Evolutionary conservation across 345 rosid species (phyloP).

Genomic region (Brassica rapa): DNA sequence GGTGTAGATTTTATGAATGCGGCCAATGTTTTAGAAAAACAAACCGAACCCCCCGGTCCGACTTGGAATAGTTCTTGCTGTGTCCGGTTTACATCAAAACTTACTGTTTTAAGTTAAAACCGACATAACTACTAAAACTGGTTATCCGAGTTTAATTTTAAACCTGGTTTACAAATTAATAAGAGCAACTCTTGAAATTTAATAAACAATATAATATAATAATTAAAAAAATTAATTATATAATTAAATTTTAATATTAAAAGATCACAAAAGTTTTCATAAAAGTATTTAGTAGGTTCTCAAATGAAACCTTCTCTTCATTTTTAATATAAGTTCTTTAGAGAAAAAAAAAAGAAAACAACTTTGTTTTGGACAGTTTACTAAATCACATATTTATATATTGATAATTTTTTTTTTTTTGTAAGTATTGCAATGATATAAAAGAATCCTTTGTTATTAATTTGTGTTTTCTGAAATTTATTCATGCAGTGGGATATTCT

Average conservation of each 20-base stretch:
- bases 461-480: background rate
- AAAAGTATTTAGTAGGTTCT: background rate
- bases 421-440: background rate
- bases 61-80: background rate
- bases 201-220: too few relatives aligned
- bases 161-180: background rate
- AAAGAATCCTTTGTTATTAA: background rate
- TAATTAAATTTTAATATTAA: too few relatives aligned
- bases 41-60: background rate
- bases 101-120: background rate
- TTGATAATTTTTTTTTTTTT: background rate
- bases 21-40: background rate
- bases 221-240: too few relatives aligned
- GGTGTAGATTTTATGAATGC: background rate
- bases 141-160: background rate
- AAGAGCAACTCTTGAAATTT: background rate
- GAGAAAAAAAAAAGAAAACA: background rate
- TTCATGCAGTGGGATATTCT: constrained; percentile 87
- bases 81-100: background rate
- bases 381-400: background rate
- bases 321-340: background rate
- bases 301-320: background rate
- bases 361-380: background rate
- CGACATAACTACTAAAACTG: background rate
- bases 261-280: background rate